These are phyloP conservation scores for Funneliformis mosseae DNA, from an alignment of 192 early-diverging fungal species.

Conservation along the genomic window DNA sequence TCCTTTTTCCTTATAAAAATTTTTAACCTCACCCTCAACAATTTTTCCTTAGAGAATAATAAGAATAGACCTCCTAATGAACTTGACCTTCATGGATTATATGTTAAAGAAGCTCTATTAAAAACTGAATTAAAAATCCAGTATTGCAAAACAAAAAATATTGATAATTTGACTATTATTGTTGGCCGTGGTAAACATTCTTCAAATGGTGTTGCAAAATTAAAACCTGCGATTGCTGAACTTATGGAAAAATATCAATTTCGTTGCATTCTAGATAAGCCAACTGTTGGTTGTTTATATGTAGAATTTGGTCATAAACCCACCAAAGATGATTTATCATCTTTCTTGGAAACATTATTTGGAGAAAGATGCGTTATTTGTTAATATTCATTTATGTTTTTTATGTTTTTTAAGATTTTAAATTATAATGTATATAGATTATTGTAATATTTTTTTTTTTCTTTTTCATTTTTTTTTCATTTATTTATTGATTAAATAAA, in stretches of 20 bases:
- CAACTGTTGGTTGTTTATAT: constrained; percentile 62
- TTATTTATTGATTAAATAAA: too few species aligned
- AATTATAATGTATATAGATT: not conserved
- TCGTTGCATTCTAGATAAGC: constrained; percentile 50
- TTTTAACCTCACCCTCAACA: too few species aligned
- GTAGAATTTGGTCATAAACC: constrained; percentile 52
- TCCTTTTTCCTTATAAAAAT: not conserved
- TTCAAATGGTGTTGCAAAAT: constrained; percentile 56
- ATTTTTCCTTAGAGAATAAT: constrained; percentile 50
- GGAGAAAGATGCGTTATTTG: not conserved
- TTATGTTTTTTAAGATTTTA: not conserved
- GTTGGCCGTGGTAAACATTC: constrained; percentile 67
- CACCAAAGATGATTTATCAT: too few species aligned
- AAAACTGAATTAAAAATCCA: constrained; percentile 51
- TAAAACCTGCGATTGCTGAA: constrained; percentile 67
- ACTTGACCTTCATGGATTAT: constrained; percentile 71
- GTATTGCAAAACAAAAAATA: constrained; percentile 50
- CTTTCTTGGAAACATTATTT: constrained; percentile 50
- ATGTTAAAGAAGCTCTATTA: constrained; percentile 63
- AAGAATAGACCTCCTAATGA: constrained; percentile 42
- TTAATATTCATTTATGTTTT: not conserved
- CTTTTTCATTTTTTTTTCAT: not conserved
- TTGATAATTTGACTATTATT: constrained; percentile 57
- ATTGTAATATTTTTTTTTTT: not conserved
- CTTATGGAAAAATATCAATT: constrained; percentile 57